These are phyloP conservation scores for Camillea tinctor DNA, from an alignment of 2,329 filamentous ascomycete species.

Conservation along the genomic window DNA sequence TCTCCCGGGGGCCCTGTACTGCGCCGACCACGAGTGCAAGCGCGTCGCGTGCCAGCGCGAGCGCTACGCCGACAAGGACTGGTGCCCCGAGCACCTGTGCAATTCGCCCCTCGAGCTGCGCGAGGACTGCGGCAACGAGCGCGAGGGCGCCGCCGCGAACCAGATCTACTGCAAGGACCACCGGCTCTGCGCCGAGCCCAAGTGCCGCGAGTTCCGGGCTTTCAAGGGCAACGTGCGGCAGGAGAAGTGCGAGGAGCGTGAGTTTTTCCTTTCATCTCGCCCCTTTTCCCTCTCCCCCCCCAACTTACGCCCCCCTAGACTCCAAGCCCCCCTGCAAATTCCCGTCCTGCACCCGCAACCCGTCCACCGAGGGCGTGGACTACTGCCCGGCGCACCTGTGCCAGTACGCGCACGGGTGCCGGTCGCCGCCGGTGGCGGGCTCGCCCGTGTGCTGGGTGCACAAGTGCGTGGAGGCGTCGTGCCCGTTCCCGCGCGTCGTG, in stretches of 20 bases:
- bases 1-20: slow-evolving; percentile 20
- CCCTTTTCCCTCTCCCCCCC: not conserved
- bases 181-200: slow-evolving; percentile 9
- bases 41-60: slow-evolving; percentile 8
- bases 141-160: slow-evolving; percentile 15
- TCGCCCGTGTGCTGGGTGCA: not conserved
- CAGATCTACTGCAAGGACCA: slow-evolving; percentile 21
- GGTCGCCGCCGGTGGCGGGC: not conserved
- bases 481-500: slow-evolving; percentile 6
- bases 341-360: slow-evolving; percentile 10
- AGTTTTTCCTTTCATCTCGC: slow-evolving; percentile 4
- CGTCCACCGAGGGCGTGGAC: slow-evolving; percentile 1
- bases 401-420: not conserved
- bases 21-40: slow-evolving; percentile 24
- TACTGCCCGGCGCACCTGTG: slow-evolving; percentile 16
- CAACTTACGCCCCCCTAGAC: slow-evolving; percentile 1
- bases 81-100: slow-evolving; percentile 23
- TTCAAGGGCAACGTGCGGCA: slow-evolving; percentile 4
- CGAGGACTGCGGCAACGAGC: slow-evolving; percentile 15
- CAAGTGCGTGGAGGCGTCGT: slow-evolving; percentile 6
- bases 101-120: slow-evolving; percentile 11
- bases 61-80: slow-evolving; percentile 8
- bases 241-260: slow-evolving; percentile 21
- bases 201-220: slow-evolving; percentile 12
- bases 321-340: slow-evolving; percentile 12